Percentiles rank a stretch among this genome's conserved stretches.
These are phyloP conservation scores for Nematodospora anomalae DNA, from an alignment of 1,139 yeast species.

Conservation along the genomic window DNA sequence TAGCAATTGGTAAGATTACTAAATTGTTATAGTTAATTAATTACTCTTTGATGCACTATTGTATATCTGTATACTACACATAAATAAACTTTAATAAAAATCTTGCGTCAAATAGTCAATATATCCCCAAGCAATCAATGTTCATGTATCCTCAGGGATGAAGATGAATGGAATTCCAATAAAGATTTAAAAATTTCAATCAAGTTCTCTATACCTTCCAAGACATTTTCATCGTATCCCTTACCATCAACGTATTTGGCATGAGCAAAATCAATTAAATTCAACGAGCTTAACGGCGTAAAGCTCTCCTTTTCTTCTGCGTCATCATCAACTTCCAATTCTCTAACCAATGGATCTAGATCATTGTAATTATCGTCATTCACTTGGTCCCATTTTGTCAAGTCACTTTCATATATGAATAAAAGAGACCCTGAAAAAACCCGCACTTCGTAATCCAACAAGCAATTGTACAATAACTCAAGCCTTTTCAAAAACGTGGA, in stretches of 20 bases:
- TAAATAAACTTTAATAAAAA: too few species aligned
- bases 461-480: slow-evolving; percentile 61
- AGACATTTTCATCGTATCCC: slow-evolving; percentile 71
- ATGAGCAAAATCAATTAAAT: slow-evolving; percentile 90
- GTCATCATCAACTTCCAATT: slow-evolving; percentile 25
- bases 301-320: slow-evolving; percentile 32
- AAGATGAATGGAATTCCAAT: too few species aligned
- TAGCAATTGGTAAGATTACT: slow-evolving; percentile 96
- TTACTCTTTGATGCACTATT: too few species aligned
- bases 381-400: slow-evolving; percentile 40
- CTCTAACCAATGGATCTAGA: slow-evolving; percentile 40
- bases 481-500: slow-evolving; percentile 55
- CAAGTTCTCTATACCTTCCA: slow-evolving; percentile 66
- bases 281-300: slow-evolving; percentile 41
- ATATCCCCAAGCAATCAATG: too few species aligned
- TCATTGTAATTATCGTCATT: slow-evolving; percentile 28
- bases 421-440: slow-evolving; percentile 75
- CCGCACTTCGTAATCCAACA: slow-evolving; percentile 62
- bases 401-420: slow-evolving; percentile 72
- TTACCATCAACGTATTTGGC: slow-evolving; percentile 60
- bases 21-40: slow-evolving; percentile 49
- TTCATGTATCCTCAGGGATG: too few species aligned
- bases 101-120: too few species aligned
- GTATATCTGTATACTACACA: too few species aligned
- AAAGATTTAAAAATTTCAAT: slow-evolving; percentile 41